A percentile compares a stretch with the other conserved stretches of the same genome.
These are phyloP conservation scores for Botrytis tulipae DNA, from an alignment of 2,329 filamentous ascomycete species.

Conservation along the genomic window DNA sequence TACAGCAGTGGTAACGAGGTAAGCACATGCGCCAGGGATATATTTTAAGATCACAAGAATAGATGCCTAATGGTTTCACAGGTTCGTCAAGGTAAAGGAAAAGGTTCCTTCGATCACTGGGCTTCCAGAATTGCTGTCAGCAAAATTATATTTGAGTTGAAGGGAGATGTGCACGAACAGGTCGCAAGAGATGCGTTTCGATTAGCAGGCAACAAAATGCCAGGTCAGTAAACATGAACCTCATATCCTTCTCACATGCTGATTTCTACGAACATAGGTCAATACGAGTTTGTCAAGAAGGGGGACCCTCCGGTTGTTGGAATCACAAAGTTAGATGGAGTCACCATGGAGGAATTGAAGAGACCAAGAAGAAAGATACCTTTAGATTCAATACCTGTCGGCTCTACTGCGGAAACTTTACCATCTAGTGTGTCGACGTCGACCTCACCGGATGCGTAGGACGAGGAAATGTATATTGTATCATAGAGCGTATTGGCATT, in stretches of 20 bases:
- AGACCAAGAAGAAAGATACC: slow-evolving; percentile 60
- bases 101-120: slow-evolving; percentile 97
- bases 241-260: slow-evolving; percentile 14
- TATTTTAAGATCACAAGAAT: neutral
- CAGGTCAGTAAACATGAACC: slow-evolving; percentile 56
- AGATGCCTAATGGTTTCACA: slow-evolving; percentile 37
- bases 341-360: slow-evolving; percentile 82
- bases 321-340: slow-evolving; percentile 80
- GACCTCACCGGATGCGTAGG: slow-evolving; percentile 33
- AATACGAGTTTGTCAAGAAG: slow-evolving; percentile 93
- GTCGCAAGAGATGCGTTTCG: slow-evolving; percentile 91
- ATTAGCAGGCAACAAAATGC: slow-evolving; percentile 90
- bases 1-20: slow-evolving; percentile 94
- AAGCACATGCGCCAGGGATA: slow-evolving; percentile 33
- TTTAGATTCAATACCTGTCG: slow-evolving; percentile 28
- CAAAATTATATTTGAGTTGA: slow-evolving; percentile 88
- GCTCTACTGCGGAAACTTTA: slow-evolving; percentile 24
- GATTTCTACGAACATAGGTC: slow-evolving; percentile 49
- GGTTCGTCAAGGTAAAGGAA: slow-evolving; percentile 98
- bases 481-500: slow-evolving; percentile 10
- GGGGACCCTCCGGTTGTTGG: slow-evolving; percentile 88
- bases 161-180: slow-evolving; percentile 90
- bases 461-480: slow-evolving; percentile 20
- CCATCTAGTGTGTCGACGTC: slow-evolving; percentile 31
- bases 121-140: slow-evolving; percentile 85